Base-by-base conservation (phyloP, 208 protist genomes). In the Acanthamoeba sp. region DNA sequence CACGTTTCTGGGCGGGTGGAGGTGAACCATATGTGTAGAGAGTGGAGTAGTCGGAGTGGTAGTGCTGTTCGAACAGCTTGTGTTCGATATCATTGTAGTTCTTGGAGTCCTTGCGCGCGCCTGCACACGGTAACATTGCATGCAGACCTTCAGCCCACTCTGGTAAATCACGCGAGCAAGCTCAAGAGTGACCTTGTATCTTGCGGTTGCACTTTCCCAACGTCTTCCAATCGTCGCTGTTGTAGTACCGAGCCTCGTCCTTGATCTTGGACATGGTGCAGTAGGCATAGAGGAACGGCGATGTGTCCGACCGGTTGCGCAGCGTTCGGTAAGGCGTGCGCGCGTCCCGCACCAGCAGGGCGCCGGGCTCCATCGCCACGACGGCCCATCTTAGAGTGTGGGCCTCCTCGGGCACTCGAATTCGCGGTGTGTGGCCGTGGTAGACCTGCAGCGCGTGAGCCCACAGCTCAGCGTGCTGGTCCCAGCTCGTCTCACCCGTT, bases 181-280 rank as follows among this genome's bases (percentile, higher is more conserved):
- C 0, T 1, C 10, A 76, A 76, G 66, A 76, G 0, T 5, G 20
- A 29, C 78, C 78, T 36, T 40, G 12, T 0, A 55, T 18, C 7
- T 55, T 48, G n/a, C 32, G 24, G 42, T 87, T 32, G 78, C 78
- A 48, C 48, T 87, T 57, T 5, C 32, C 32, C 22, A 87, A 12
- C n/a, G 48, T 48, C 27, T 48, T 29, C 24, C 38, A 87, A n/a
- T 24, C 78, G n/a, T 55, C 42, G 42, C 42, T 59, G 14, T 6
- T 6, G 42, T 87, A 87, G 42, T 57, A 87, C 36, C 4, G 3
- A 0, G 20, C 42, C 78, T 87, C 78, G 42, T 87, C 38, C 18
- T 22, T 87, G 42, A 87, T 48, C 32, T 87, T 55, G 78, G 78
- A 48, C 27, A 76, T 22, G 40, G 38, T 55, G 78, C 78, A 87